Percentiles rank a stretch among this genome's conserved stretches.
Evolutionary conservation across 345 rosid species (phyloP).

Genomic region (Citrus sp.): DNA sequence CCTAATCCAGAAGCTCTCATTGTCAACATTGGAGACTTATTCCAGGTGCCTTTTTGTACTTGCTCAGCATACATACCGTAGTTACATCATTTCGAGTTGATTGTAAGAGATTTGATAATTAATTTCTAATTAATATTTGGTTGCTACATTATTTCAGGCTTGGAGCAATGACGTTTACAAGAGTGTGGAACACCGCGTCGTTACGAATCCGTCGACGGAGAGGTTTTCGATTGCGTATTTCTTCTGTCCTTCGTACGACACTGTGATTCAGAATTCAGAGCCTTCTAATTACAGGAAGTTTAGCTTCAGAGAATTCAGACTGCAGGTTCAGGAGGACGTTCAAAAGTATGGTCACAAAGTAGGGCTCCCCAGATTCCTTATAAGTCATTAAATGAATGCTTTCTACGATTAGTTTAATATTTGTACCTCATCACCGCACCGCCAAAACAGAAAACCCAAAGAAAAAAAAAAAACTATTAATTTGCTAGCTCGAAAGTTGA

Average conservation of each 20-base stretch:
- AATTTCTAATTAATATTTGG: background rate
- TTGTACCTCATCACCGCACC: background rate
- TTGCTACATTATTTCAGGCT: conserved; percentile 39
- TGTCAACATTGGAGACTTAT: conserved; percentile 85
- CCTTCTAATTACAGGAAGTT: conserved; percentile 56
- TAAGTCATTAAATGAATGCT: background rate
- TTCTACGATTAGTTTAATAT: background rate
- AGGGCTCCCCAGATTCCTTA: conserved; percentile 78
- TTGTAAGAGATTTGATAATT: no score
- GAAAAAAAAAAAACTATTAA: background rate
- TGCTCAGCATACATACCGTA: background rate
- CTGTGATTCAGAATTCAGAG: conserved; percentile 49
- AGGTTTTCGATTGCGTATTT: conserved; percentile 92
- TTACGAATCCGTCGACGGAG: conserved; percentile 61
- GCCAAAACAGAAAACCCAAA: no score
- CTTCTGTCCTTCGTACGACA: conserved; percentile 77
- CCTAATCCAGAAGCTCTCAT: conserved; percentile 80
- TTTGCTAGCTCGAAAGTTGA: background rate
- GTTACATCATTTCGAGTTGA: no score
- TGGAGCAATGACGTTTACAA: conserved; percentile 92
- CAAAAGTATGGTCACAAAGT: conserved; percentile 66
- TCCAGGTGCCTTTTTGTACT: conserved; percentile 52
- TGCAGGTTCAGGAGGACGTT: conserved; percentile 82
- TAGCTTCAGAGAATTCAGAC: conserved; percentile 69
- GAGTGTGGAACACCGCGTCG: conserved; percentile 82